Conservation (phyloP, 306 rosid species). For the Fragaria iinumae region DNA sequence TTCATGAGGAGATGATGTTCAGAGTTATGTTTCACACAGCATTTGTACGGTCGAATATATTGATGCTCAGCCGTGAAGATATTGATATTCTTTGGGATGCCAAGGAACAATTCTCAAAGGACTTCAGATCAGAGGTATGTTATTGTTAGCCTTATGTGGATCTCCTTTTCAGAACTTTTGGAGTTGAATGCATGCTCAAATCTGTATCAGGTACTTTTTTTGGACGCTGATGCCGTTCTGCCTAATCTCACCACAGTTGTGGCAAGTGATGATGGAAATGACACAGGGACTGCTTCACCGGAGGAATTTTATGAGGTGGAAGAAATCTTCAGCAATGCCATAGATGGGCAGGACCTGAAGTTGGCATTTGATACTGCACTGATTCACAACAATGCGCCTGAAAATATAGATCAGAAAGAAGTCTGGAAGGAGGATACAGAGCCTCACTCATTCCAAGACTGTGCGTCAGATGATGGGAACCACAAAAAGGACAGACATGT, state of each 20-base stretch:
- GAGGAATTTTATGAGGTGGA: slow-evolving; percentile 98
- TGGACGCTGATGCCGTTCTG: slow-evolving; percentile 87
- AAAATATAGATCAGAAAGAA: slow-evolving; percentile 43
- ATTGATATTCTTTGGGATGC: slow-evolving; percentile 87
- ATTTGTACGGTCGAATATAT: slow-evolving; percentile 78
- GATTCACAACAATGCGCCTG: slow-evolving; percentile 37
- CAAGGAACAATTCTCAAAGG: slow-evolving; percentile 78
- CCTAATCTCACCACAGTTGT: slow-evolving; percentile 63
- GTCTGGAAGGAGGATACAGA: slow-evolving; percentile 72
- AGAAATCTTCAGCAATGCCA: slow-evolving; percentile 81
- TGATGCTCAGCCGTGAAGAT: slow-evolving; percentile 80
- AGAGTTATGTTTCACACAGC: slow-evolving; percentile 93
- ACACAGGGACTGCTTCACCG: slow-evolving; percentile 77
- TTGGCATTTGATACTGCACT: slow-evolving; percentile 43
- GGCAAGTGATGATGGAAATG: slow-evolving; percentile 61
- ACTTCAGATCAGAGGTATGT: slow-evolving; percentile 92
- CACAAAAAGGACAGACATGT: slow-evolving; percentile 46
- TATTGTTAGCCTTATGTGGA: slow-evolving; percentile 32
- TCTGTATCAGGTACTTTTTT: slow-evolving; percentile 87
- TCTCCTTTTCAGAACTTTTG: slow-evolving; percentile 38
- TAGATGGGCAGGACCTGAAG: slow-evolving; percentile 68
- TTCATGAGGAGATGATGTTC: slow-evolving; percentile 73
- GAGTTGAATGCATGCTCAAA: slow-evolving; percentile 66
- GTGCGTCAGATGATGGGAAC: slow-evolving; percentile 59
- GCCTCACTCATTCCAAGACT: slow-evolving; percentile 72